Percentiles rank a stretch among this genome's conserved stretches.
These are phyloP conservation scores for Fusarium veterinarium DNA, from an alignment of 2,329 filamentous ascomycete genomes.

Conservation along the genomic window DNA sequence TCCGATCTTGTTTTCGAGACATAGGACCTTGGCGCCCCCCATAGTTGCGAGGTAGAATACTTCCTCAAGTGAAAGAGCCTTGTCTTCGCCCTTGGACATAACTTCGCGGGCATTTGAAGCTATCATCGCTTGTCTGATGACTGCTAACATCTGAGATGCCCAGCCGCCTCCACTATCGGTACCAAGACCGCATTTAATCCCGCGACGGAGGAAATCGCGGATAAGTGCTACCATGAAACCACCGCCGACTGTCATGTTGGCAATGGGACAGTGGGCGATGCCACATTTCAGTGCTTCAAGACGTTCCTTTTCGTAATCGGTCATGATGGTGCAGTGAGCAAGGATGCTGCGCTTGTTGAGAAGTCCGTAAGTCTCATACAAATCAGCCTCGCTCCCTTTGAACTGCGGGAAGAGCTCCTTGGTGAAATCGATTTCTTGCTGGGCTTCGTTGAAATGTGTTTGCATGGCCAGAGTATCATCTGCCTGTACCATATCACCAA, in stretches of 20 bases:
- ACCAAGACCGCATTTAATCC: slow-evolving; percentile 10
- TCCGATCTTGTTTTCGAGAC: not conserved
- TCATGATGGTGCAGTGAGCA: slow-evolving; percentile 24
- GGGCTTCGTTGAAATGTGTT: slow-evolving; percentile 24
- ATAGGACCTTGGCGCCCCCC: slow-evolving; percentile 3
- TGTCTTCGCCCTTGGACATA: not conserved
- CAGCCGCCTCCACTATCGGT: slow-evolving; percentile 17
- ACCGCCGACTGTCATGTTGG: slow-evolving; percentile 16
- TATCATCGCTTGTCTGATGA: slow-evolving; percentile 22
- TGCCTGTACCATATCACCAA: slow-evolving; percentile 6
- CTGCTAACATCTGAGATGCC: slow-evolving; percentile 17
- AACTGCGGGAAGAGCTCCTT: slow-evolving; percentile 8
- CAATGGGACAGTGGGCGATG: slow-evolving; percentile 10
- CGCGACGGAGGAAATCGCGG: slow-evolving; percentile 5
- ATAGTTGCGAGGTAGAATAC: slow-evolving; percentile 9
- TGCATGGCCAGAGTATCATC: slow-evolving; percentile 14
- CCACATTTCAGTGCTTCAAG: not conserved
- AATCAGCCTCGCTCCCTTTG: slow-evolving; percentile 13
- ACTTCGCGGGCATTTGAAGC: slow-evolving; percentile 12
- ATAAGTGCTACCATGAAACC: slow-evolving; percentile 21
- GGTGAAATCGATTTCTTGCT: slow-evolving; percentile 16
- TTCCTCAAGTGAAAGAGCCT: slow-evolving; percentile 14
- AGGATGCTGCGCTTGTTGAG: slow-evolving; percentile 19
- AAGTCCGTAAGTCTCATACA: slow-evolving; percentile 8
- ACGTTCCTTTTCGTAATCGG: slow-evolving; percentile 2